phyloP scores from a whole-genome alignment of 805 yeast species.

The Ogataea paradorogensis region DNA sequence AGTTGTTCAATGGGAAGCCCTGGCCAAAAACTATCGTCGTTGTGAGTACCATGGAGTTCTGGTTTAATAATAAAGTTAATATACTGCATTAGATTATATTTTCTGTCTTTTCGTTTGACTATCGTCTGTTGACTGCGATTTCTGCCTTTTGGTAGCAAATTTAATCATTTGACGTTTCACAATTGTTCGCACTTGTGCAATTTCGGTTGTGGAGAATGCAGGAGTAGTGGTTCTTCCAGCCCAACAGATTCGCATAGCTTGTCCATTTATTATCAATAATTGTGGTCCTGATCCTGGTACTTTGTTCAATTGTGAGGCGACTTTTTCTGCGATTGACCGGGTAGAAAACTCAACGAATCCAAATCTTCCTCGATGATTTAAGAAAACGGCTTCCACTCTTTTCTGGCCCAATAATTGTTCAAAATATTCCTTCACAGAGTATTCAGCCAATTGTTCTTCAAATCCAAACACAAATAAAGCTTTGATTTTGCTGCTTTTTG shows the following conservation, averaged over 20 bases:
- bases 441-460: conserved; percentile 63
- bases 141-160: conserved; percentile 42
- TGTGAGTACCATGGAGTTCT: conserved; percentile 78
- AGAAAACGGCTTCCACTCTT: conserved; percentile 42
- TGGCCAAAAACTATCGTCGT: conserved; percentile 48
- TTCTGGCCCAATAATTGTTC: conserved; percentile 27
- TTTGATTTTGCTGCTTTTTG: conserved; percentile 41
- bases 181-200: conserved; percentile 45
- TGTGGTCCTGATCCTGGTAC: conserved; percentile 17
- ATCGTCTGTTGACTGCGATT: conserved; percentile 24
- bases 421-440: conserved; percentile 51
- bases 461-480: conserved; percentile 77
- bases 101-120: not conserved
- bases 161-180: conserved; percentile 53
- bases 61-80: conserved; percentile 39
- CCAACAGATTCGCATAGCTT: conserved; percentile 56
- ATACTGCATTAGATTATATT: conserved; percentile 1
- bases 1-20: conserved; percentile 83
- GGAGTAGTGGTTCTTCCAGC: conserved; percentile 39
- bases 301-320: conserved; percentile 25
- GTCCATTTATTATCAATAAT: conserved; percentile 33
- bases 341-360: conserved; percentile 59
- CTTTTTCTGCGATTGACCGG: conserved; percentile 50
- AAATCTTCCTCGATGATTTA: conserved; percentile 58
- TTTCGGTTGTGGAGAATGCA: conserved; percentile 45